Conservation (phyloP, 2,329 filamentous ascomycete genomes). For the Keithomyces neogunnii region DNA sequence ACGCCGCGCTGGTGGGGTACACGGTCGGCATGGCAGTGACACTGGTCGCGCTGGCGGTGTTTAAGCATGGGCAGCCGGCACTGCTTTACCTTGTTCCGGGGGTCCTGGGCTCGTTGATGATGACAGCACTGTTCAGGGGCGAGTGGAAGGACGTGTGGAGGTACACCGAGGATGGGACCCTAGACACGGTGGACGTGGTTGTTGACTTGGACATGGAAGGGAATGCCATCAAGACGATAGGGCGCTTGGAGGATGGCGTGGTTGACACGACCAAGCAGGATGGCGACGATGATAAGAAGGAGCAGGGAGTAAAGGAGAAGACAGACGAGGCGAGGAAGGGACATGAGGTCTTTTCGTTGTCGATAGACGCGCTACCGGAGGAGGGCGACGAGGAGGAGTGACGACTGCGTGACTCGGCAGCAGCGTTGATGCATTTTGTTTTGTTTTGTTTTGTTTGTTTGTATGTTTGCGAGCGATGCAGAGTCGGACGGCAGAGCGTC, state of each 20-base stretch:
- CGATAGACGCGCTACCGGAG: conserved; percentile 20
- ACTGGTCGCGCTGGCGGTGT: conserved; percentile 67
- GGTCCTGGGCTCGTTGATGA: conserved; percentile 67
- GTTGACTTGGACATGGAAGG: conserved; percentile 45
- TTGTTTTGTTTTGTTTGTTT: too few relatives aligned
- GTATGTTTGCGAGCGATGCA: too few relatives aligned
- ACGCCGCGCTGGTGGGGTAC: conserved; percentile 69
- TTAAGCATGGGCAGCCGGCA: conserved; percentile 78
- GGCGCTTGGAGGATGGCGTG: conserved; percentile 28
- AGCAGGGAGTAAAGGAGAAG: conserved; percentile 11
- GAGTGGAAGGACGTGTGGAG: conserved; percentile 70
- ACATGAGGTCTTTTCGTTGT: conserved; percentile 24
- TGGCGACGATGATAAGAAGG: conserved; percentile 10
- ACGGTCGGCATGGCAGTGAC: conserved; percentile 69
- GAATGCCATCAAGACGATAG: conserved; percentile 32
- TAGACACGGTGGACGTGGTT: conserved; percentile 46
- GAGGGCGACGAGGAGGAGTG: conserved; percentile 7
- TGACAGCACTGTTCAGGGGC: conserved; percentile 61
- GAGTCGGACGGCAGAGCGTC: neutral
- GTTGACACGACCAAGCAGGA: conserved; percentile 25
- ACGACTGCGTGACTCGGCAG: neutral
- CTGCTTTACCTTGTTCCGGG: conserved; percentile 87
- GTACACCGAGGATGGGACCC: conserved; percentile 65
- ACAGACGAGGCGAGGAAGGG: conserved; percentile 12
- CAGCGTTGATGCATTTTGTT: neutral